phyloP scores from a whole-genome alignment of 2,329 filamentous ascomycete species.

The Ceratocystis huliohia region DNA sequence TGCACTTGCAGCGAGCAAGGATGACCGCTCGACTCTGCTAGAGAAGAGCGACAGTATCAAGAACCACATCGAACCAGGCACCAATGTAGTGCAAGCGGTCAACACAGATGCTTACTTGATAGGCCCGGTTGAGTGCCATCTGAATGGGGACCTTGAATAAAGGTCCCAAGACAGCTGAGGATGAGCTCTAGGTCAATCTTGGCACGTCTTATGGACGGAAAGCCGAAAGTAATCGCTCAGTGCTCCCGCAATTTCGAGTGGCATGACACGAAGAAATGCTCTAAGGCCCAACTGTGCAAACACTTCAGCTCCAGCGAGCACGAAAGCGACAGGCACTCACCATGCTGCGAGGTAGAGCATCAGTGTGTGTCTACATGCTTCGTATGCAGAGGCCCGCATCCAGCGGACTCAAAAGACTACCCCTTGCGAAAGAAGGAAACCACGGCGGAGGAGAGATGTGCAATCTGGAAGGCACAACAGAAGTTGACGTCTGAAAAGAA shows the following conservation, averaged over 20 bases:
- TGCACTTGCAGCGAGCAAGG: too few species aligned
- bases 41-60: too few species aligned
- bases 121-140: too few species aligned
- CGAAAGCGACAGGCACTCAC: not conserved
- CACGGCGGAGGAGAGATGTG: not conserved
- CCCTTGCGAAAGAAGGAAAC: not conserved
- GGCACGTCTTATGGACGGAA: not conserved
- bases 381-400: not conserved
- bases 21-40: too few species aligned
- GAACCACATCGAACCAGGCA: too few species aligned
- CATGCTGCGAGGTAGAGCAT: not conserved
- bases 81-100: too few species aligned
- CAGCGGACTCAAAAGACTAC: not conserved
- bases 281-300: not conserved
- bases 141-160: not conserved
- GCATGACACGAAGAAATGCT: not conserved
- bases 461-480: not conserved
- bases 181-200: not conserved
- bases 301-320: not conserved
- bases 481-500: not conserved
- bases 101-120: too few species aligned
- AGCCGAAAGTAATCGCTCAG: not conserved
- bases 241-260: not conserved
- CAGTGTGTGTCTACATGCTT: not conserved
- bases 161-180: not conserved